phyloP scores from a whole-genome alignment of 306 rosid species.

The Adenanthera pavonina region DNA sequence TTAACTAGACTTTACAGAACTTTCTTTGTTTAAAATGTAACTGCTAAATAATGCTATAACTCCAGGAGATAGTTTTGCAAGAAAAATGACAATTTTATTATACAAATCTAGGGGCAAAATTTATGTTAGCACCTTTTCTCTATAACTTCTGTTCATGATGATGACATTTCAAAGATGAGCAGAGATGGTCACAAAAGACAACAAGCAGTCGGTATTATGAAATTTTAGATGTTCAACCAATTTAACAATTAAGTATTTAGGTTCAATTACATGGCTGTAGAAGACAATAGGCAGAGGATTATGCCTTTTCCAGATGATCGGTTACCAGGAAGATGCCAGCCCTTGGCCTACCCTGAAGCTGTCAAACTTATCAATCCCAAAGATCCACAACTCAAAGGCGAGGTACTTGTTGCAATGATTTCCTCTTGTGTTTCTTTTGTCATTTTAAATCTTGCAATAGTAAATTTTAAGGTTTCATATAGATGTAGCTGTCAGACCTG shows the following conservation, averaged over 20 bases:
- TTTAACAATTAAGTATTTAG: slow-evolving; percentile 56
- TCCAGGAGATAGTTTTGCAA: slow-evolving; percentile 17
- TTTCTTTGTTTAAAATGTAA: slow-evolving; percentile 9
- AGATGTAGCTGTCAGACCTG: neutral
- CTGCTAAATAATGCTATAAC: neutral
- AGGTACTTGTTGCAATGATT: slow-evolving; percentile 56
- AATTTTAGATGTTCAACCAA: slow-evolving; percentile 33
- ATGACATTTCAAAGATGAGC: slow-evolving; percentile 29
- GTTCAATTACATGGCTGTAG: slow-evolving; percentile 92
- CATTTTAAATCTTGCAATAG: slow-evolving; percentile 31
- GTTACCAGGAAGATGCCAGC: slow-evolving; percentile 61
- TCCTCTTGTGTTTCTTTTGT: slow-evolving; percentile 7
- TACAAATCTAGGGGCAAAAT: slow-evolving; percentile 14
- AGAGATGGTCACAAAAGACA: slow-evolving; percentile 57
- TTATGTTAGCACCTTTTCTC: slow-evolving; percentile 11
- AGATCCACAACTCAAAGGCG: slow-evolving; percentile 70
- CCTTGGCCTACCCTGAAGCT: slow-evolving; percentile 74
- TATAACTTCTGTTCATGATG: slow-evolving; percentile 20
- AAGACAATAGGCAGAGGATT: slow-evolving; percentile 75
- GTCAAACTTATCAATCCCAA: slow-evolving; percentile 70
- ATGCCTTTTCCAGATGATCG: slow-evolving; percentile 95
- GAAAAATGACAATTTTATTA: slow-evolving; percentile 20
- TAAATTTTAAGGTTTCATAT: slow-evolving; percentile 11
- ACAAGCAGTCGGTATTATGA: slow-evolving; percentile 27
- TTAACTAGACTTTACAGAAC: slow-evolving; percentile 12